Conservation (phyloP, 163 green algal genomes). For the Scenedesmus sp. region DNA sequence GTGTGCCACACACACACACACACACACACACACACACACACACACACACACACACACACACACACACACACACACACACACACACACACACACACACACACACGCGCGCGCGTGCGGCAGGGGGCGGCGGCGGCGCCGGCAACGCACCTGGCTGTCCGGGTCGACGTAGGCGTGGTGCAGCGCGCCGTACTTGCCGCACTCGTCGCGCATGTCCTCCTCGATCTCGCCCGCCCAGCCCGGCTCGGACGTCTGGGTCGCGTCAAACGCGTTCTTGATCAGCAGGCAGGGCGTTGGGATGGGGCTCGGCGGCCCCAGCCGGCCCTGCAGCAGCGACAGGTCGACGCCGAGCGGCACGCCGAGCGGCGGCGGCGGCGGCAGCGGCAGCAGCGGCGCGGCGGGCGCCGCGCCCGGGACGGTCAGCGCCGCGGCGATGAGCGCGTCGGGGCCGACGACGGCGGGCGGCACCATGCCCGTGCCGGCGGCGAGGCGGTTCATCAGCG, state of each 20-base stretch:
- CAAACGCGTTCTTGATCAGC: slow-evolving; percentile 98
- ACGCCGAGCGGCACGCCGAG: slow-evolving; percentile 8
- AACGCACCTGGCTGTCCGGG: slow-evolving; percentile 78
- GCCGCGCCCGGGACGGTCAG: neutral
- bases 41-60: no score
- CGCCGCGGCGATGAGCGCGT: neutral
- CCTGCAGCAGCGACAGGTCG: slow-evolving; percentile 74
- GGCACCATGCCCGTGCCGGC: slow-evolving; percentile 51
- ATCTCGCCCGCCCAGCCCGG: slow-evolving; percentile 94
- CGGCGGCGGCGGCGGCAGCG: neutral
- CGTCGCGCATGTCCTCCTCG: slow-evolving; percentile 86
- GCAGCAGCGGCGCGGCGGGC: neutral
- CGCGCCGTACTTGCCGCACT: slow-evolving; percentile 94
- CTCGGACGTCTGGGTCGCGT: slow-evolving; percentile 82
- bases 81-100: neutral
- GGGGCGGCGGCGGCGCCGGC: neutral
- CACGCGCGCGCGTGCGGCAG: neutral
- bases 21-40: no score
- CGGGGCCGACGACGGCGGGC: slow-evolving; percentile 7
- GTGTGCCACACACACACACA: no score
- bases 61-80: neutral
- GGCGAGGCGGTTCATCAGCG: slow-evolving; percentile 79
- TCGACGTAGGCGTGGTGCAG: slow-evolving; percentile 92
- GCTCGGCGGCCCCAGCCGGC: slow-evolving; percentile 87
- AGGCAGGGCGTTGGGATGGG: slow-evolving; percentile 94